phyloP scores from a whole-genome alignment of 225 moss, liverwort and hornwort species.

The Marchantia paleacea region DNA sequence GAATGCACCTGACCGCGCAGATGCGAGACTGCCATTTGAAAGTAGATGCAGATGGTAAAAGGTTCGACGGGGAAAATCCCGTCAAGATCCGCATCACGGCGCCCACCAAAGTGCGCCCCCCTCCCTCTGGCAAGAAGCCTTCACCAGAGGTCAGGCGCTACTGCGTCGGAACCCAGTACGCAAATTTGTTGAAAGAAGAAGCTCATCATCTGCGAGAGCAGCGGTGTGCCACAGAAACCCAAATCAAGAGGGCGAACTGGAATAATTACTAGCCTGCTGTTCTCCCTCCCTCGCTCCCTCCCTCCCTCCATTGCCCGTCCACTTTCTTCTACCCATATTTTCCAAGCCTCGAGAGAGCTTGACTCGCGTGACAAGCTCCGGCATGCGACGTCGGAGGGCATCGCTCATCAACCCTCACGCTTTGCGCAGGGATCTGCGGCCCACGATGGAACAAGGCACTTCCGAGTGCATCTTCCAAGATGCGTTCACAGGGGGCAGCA shows the following conservation, averaged over 20 bases:
- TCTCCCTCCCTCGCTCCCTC: no score
- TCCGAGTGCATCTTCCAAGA: no score
- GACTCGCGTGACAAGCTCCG: no score
- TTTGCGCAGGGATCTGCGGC: no score
- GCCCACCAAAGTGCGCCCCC: conserved; percentile 31
- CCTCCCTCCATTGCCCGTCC: no score
- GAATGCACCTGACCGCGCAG: conserved; percentile 38
- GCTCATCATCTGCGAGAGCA: conserved; percentile 38
- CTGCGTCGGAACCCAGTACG: conserved; percentile 46
- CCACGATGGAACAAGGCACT: no score
- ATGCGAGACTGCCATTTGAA: conserved; percentile 43
- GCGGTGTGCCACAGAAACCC: conserved; percentile 22
- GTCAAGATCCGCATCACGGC: conserved; percentile 35
- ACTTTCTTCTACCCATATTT: no score
- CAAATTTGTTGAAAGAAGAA: conserved; percentile 40
- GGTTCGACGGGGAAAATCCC: conserved; percentile 32
- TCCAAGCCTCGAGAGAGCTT: no score
- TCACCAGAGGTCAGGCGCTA: conserved; percentile 37
- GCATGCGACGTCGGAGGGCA: no score
- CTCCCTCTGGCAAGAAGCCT: conserved; percentile 10
- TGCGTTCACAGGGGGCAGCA: no score
- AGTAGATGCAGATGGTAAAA: conserved; percentile 33
- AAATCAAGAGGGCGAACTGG: conserved; percentile 28
- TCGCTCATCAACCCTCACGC: no score
- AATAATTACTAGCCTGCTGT: background rate